Evolutionary conservation across 2,329 filamentous ascomycete species (phyloP).

Genomic region (Alternaria viburni): DNA sequence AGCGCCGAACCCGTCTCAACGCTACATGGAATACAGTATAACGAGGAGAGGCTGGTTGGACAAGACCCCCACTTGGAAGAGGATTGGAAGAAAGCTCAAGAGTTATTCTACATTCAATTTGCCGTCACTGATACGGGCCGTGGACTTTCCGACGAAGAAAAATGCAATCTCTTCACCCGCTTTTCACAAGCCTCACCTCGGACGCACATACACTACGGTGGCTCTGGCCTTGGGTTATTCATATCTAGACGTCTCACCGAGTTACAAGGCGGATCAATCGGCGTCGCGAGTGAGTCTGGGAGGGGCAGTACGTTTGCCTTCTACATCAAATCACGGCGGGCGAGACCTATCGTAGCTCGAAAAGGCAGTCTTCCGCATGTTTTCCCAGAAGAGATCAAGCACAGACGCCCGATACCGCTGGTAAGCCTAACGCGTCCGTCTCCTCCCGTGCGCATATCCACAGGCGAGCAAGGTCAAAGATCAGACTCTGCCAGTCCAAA

Average conservation of each 20-base stretch:
- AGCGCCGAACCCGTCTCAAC: constrained; percentile 37
- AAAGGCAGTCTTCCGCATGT: constrained; percentile 24
- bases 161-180: constrained; percentile 36
- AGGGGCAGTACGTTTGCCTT: constrained; percentile 43
- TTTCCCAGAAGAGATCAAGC: constrained; percentile 30
- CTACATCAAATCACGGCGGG: constrained; percentile 36
- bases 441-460: constrained; percentile 3
- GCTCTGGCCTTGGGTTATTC: constrained; percentile 44
- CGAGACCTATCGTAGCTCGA: constrained; percentile 13
- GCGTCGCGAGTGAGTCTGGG: constrained; percentile 27
- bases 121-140: constrained; percentile 50
- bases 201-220: constrained; percentile 49
- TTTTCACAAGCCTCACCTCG: constrained; percentile 42
- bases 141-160: constrained; percentile 48
- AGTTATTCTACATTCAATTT: constrained; percentile 41
- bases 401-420: constrained; percentile 16
- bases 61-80: constrained; percentile 29
- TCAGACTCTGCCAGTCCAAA: neutral
- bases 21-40: constrained; percentile 37
- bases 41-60: constrained; percentile 29
- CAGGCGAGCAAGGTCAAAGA: neutral
- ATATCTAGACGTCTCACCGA: constrained; percentile 42
- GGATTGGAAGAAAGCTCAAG: constrained; percentile 44
- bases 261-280: constrained; percentile 42
- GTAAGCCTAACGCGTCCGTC: constrained; percentile 3